A percentile compares a stretch with the other conserved stretches of the same genome.
phyloP scores from a whole-genome alignment of 331 rosid genomes.

The Pyrus hybrid region DNA sequence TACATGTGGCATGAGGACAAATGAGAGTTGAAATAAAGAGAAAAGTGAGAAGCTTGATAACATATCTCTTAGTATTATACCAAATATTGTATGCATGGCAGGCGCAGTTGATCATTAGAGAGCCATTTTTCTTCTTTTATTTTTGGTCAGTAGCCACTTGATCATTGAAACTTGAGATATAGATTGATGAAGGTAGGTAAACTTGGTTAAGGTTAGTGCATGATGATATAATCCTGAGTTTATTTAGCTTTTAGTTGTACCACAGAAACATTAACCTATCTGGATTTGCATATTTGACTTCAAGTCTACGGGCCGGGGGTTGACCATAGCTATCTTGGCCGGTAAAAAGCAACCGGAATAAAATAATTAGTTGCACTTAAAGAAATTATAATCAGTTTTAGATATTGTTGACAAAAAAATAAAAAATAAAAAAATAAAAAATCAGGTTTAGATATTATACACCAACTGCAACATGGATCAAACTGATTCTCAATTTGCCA shows the following conservation, averaged over 20 bases:
- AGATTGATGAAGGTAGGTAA: not conserved
- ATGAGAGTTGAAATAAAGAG: no score
- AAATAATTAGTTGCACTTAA: not conserved
- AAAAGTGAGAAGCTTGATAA: no score
- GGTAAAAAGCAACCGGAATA: constrained; percentile 20
- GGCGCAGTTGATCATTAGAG: no score
- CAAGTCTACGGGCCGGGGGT: not conserved
- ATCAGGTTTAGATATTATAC: not conserved
- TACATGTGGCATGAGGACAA: no score
- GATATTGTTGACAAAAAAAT: no score
- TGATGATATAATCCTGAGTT: not conserved
- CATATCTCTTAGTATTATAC: no score
- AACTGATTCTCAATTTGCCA: constrained; percentile 10
- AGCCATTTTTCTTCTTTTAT: not conserved
- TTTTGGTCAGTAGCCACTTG: not conserved
- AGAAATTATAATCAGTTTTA: not conserved
- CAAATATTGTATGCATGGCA: no score
- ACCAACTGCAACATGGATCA: constrained; percentile 1
- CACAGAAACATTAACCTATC: constrained; percentile 1
- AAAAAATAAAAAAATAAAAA: no score
- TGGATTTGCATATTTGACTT: constrained; percentile 5
- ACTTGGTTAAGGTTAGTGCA: constrained; percentile 5
- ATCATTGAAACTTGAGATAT: constrained; percentile 1
- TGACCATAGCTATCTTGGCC: constrained; percentile 27
- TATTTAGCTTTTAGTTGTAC: not conserved